Evolutionary conservation across 192 early-diverging fungal genomes (phyloP).

Genomic region (Linnemannia hyalina): DNA sequence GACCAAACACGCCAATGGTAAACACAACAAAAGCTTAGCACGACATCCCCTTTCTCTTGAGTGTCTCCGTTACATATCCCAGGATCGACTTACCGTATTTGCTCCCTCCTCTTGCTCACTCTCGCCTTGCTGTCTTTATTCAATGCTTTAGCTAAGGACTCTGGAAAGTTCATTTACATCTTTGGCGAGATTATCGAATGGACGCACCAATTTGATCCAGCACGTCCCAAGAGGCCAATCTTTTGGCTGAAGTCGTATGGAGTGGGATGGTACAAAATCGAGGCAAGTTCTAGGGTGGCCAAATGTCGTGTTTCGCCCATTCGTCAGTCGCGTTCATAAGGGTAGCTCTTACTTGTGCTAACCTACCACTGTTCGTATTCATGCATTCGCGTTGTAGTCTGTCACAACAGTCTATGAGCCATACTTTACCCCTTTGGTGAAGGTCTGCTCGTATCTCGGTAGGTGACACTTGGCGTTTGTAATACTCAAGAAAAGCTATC

Average conservation of each 20-base stretch:
- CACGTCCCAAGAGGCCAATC: neutral
- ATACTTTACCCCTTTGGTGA: neutral
- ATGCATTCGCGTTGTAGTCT: neutral
- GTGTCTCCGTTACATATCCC: neutral
- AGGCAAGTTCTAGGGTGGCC: constrained; percentile 10
- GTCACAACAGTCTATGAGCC: neutral
- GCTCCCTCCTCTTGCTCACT: neutral
- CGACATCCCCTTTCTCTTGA: neutral
- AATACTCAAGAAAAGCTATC: neutral
- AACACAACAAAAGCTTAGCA: neutral
- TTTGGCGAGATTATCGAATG: constrained; percentile 30
- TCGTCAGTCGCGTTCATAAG: neutral
- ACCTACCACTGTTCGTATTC: neutral
- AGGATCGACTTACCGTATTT: neutral
- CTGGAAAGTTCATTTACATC: neutral
- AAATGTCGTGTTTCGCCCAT: neutral
- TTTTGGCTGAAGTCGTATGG: constrained; percentile 30
- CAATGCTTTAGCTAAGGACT: neutral
- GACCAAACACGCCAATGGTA: constrained; percentile 14
- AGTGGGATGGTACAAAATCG: constrained; percentile 40
- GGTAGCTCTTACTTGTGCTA: neutral
- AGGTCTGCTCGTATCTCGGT: constrained; percentile 19
- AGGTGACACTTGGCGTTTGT: neutral
- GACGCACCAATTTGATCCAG: constrained; percentile 30
- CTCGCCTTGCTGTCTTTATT: no score